phyloP scores from a whole-genome alignment of 257 asterid species.

The Ehretia macrophylla region DNA sequence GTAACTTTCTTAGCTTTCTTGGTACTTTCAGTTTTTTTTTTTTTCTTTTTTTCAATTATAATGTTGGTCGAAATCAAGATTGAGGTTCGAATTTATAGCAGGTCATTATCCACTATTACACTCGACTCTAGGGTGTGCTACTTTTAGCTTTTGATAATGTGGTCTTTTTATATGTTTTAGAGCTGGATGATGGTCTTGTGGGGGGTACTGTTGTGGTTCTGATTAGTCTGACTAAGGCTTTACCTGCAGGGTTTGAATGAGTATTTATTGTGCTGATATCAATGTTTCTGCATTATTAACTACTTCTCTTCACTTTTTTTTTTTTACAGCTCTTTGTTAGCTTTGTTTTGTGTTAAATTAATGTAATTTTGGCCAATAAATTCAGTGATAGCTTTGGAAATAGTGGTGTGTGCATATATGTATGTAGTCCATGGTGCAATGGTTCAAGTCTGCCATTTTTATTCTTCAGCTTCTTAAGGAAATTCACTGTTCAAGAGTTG shows the following conservation, averaged over 20 bases:
- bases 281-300: conserved; percentile 24
- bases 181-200: conserved; percentile 4
- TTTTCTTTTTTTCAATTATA: no score
- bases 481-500: no score
- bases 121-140: no score
- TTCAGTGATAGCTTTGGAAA: conserved; percentile 13
- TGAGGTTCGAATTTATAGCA: no score
- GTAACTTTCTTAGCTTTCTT: conserved; percentile 17
- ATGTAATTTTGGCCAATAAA: conserved; percentile 17
- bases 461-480: neutral
- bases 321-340: conserved; percentile 15
- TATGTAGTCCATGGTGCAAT: neutral
- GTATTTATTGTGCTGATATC: conserved; percentile 26
- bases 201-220: neutral
- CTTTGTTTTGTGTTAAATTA: conserved; percentile 21
- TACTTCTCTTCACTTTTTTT: conserved; percentile 11
- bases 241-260: conserved; percentile 18
- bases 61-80: no score
- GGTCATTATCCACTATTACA: no score
- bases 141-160: conserved; percentile 15
- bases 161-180: conserved; percentile 26
- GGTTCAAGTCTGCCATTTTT: conserved; percentile 13
- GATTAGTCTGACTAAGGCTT: conserved; percentile 25
- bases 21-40: no score
- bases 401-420: conserved; percentile 6